phyloP scores from a whole-genome alignment of 345 rosid species.

The Brassica nigra region DNA sequence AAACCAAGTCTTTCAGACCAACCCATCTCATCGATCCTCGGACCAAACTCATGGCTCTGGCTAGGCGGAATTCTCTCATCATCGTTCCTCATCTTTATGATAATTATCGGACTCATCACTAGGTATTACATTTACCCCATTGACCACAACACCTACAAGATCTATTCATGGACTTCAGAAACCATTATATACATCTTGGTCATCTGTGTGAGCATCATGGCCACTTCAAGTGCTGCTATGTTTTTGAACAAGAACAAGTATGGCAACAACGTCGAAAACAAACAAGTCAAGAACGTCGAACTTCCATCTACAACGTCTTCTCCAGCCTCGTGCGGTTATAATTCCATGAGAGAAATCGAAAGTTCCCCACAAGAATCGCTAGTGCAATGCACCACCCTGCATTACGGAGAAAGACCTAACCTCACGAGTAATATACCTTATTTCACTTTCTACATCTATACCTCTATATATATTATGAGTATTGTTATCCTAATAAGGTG shows the following conservation, averaged over 20 bases:
- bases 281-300: constrained; percentile 50
- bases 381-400: constrained; percentile 47
- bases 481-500: not conserved
- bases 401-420: constrained; percentile 71
- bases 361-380: constrained; percentile 65
- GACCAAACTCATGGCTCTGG: constrained; percentile 79
- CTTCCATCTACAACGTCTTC: constrained; percentile 42
- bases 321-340: constrained; percentile 30
- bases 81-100: constrained; percentile 61
- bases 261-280: constrained; percentile 38
- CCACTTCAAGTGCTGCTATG: constrained; percentile 57
- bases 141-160: constrained; percentile 50
- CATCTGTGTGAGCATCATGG: constrained; percentile 50
- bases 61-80: constrained; percentile 63
- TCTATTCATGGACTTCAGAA: constrained; percentile 47
- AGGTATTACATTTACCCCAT: constrained; percentile 60
- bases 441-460: not conserved
- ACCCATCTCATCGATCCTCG: constrained; percentile 59
- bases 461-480: not conserved
- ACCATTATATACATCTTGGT: constrained; percentile 50
- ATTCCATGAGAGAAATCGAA: constrained; percentile 61
- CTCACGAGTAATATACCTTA: constrained; percentile 59
- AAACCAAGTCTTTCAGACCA: constrained; percentile 53
- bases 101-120: constrained; percentile 58
- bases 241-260: constrained; percentile 60